A percentile compares a stretch with the other conserved stretches of the same genome.
Conservation (phyloP, 169 alveolate species). For the Neospora caninum region DNA sequence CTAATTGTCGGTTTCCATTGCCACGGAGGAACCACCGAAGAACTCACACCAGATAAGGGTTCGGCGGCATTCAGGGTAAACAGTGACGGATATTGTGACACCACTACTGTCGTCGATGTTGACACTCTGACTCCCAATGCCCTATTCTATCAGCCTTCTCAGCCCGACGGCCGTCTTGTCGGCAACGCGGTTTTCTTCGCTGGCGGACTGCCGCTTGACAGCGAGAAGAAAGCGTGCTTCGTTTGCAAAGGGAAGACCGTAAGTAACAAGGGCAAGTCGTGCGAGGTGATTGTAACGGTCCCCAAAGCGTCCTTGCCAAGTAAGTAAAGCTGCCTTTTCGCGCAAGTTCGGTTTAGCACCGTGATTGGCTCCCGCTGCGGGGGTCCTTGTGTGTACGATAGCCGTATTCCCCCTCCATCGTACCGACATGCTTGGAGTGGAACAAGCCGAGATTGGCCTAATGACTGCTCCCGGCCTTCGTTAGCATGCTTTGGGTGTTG, state of each 20-base stretch:
- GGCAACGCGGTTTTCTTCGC: not conserved
- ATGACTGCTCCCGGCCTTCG: too few relatives aligned
- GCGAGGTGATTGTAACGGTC: not conserved
- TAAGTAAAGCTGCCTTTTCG: not conserved
- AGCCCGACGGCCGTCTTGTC: not conserved
- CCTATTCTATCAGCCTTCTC: too few relatives aligned
- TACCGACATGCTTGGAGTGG: too few relatives aligned
- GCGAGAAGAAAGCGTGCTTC: not conserved
- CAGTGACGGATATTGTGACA: not conserved
- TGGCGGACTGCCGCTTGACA: not conserved
- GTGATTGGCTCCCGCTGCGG: too few relatives aligned
- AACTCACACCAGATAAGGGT: not conserved
- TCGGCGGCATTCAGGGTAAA: not conserved
- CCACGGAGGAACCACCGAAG: not conserved
- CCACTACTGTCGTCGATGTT: not conserved
- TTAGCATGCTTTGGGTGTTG: too few relatives aligned
- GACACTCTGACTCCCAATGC: not conserved
- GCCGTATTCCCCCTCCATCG: too few relatives aligned
- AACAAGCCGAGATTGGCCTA: too few relatives aligned
- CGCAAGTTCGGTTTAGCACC: too few relatives aligned
- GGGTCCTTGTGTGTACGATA: too few relatives aligned
- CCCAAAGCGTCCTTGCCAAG: not conserved
- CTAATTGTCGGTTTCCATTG: not conserved
- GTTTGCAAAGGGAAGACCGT: not conserved
- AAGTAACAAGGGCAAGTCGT: not conserved